Conservation (phyloP, 2,329 filamentous ascomycete species). For the Graphilbum fragrans region DNA sequence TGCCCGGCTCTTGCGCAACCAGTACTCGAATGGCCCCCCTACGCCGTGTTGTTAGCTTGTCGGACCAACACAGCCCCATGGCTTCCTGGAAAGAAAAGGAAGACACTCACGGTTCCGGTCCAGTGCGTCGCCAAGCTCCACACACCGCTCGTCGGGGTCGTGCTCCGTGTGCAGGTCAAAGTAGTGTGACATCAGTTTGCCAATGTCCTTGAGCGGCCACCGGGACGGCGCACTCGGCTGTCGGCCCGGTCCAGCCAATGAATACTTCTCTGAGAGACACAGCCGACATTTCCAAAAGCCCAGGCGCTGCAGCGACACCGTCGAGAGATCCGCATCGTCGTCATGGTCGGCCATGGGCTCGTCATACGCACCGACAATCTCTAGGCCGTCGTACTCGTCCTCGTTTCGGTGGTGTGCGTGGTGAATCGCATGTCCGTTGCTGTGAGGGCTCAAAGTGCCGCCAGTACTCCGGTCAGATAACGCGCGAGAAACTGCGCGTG, state of each 20-base stretch:
- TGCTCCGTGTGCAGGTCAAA: slow-evolving; percentile 34
- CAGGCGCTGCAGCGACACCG: slow-evolving; percentile 23
- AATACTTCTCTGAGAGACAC: slow-evolving; percentile 28
- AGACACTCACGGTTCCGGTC: slow-evolving; percentile 24
- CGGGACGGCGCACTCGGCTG: slow-evolving; percentile 31
- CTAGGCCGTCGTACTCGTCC: not conserved
- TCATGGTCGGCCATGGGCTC: slow-evolving; percentile 8
- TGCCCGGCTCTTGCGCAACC: slow-evolving; percentile 27
- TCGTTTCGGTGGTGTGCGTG: not conserved
- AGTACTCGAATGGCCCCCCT: slow-evolving; percentile 31
- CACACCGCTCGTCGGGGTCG: slow-evolving; percentile 25
- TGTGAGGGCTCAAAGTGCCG: not conserved
- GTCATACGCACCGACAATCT: not conserved
- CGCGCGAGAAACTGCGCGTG: too few relatives aligned
- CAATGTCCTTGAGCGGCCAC: slow-evolving; percentile 33
- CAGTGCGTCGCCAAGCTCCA: slow-evolving; percentile 29
- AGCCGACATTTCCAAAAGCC: slow-evolving; percentile 34
- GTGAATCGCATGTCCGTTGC: not conserved
- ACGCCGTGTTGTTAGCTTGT: too few relatives aligned
- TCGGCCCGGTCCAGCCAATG: slow-evolving; percentile 25
- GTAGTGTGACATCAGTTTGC: slow-evolving; percentile 34
- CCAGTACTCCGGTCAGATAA: too few relatives aligned
- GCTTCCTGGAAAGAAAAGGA: slow-evolving; percentile 14
- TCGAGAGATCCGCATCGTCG: slow-evolving; percentile 7
- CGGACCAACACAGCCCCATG: too few relatives aligned